phyloP scores from a whole-genome alignment of 2,329 filamentous ascomycete genomes.

The Lasiodiplodia sp. region DNA sequence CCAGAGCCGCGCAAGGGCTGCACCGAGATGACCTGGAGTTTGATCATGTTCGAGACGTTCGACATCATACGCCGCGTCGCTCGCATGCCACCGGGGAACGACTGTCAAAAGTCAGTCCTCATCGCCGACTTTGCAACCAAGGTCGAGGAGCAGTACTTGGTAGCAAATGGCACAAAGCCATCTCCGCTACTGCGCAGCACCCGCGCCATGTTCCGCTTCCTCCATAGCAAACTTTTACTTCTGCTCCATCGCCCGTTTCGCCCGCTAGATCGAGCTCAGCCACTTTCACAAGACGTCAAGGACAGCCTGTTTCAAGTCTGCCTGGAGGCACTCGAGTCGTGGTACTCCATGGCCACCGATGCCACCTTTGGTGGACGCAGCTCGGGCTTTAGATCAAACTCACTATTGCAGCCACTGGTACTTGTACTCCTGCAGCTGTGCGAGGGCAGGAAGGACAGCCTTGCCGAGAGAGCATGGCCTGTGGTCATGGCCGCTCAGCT shows the following conservation, averaged over 20 bases:
- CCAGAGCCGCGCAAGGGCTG: background rate
- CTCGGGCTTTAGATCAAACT: background rate
- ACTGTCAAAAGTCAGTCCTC: background rate
- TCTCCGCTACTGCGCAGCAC: background rate
- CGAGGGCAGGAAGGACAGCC: background rate
- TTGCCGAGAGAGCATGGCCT: background rate
- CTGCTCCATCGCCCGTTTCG: background rate
- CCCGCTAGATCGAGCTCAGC: background rate
- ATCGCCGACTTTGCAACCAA: background rate
- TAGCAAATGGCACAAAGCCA: background rate
- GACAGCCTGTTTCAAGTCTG: background rate
- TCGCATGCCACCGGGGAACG: background rate
- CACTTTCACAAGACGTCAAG: background rate
- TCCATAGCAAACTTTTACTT: background rate
- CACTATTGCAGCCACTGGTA: background rate
- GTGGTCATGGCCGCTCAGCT: background rate
- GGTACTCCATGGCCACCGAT: background rate
- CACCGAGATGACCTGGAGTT: background rate
- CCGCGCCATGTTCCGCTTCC: background rate
- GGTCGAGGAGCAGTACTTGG: background rate
- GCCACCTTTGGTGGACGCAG: background rate
- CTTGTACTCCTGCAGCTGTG: background rate
- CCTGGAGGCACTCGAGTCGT: constrained; percentile 4
- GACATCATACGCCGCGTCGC: background rate
- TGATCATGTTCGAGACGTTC: background rate